Conservation (phyloP, 2,329 filamentous ascomycete species). For the Colletotrichum chrysophilum region DNA sequence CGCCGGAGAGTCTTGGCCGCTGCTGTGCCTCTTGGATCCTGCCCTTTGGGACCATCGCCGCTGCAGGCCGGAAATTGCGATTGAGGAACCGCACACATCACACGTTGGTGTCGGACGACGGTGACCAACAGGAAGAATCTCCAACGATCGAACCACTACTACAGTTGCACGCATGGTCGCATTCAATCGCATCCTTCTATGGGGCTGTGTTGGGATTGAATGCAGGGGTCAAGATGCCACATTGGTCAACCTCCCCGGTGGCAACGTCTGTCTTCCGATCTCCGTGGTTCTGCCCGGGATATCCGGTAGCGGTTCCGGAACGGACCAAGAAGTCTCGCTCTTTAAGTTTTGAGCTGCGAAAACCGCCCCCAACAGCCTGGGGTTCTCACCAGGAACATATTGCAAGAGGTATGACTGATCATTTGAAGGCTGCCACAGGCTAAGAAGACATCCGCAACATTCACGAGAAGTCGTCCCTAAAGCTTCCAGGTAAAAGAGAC, state of each 20-base stretch:
- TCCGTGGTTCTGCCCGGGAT: neutral
- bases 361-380: neutral
- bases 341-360: neutral
- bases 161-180: neutral
- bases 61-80: neutral
- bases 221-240: neutral
- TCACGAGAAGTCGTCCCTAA: neutral
- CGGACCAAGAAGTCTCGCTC: neutral
- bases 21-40: neutral
- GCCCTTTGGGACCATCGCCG: neutral
- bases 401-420: neutral
- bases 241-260: neutral
- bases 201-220: neutral
- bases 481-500: neutral
- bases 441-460: neutral
- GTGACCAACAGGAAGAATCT: neutral
- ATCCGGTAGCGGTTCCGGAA: neutral
- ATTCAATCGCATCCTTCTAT: neutral
- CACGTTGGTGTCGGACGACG: neutral
- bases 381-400: neutral
- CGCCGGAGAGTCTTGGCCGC: neutral
- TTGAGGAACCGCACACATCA: neutral
- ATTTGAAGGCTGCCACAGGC: neutral
- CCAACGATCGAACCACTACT: neutral
- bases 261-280: neutral